phyloP scores from a whole-genome alignment of 2,329 filamentous ascomycete species.

The Berkeleyomyces basicola region DNA sequence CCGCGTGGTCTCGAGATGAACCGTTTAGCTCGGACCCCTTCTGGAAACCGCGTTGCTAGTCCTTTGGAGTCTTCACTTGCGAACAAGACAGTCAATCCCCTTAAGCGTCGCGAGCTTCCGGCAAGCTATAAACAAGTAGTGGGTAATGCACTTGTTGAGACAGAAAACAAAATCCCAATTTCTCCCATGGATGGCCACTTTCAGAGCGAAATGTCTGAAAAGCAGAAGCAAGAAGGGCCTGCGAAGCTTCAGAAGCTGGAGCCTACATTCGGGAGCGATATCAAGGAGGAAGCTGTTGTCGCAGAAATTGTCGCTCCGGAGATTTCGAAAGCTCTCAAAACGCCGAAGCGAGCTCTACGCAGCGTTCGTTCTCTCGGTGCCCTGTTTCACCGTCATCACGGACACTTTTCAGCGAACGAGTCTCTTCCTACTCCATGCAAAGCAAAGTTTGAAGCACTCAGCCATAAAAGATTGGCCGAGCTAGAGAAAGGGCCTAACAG shows the following conservation, averaged over 20 bases:
- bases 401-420: neutral
- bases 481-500: neutral
- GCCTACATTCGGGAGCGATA: neutral
- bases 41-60: neutral
- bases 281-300: neutral
- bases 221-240: neutral
- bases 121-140: neutral
- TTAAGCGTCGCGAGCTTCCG: neutral
- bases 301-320: neutral
- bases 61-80: neutral
- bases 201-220: neutral
- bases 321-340: neutral
- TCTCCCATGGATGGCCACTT: neutral
- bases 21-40: neutral
- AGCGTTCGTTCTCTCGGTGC: constrained; percentile 9
- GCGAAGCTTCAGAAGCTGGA: neutral
- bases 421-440: constrained; percentile 1
- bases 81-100: neutral
- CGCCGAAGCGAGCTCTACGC: constrained; percentile 6
- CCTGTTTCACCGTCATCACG: constrained; percentile 10
- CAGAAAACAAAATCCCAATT: neutral
- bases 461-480: neutral
- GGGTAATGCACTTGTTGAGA: neutral
- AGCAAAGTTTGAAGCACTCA: neutral
- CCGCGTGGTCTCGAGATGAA: neutral